Percentiles rank a stretch among this genome's conserved stretches.
These are phyloP conservation scores for Diaporthe nobilis DNA, from an alignment of 2,329 filamentous ascomycete genomes.

Conservation along the genomic window DNA sequence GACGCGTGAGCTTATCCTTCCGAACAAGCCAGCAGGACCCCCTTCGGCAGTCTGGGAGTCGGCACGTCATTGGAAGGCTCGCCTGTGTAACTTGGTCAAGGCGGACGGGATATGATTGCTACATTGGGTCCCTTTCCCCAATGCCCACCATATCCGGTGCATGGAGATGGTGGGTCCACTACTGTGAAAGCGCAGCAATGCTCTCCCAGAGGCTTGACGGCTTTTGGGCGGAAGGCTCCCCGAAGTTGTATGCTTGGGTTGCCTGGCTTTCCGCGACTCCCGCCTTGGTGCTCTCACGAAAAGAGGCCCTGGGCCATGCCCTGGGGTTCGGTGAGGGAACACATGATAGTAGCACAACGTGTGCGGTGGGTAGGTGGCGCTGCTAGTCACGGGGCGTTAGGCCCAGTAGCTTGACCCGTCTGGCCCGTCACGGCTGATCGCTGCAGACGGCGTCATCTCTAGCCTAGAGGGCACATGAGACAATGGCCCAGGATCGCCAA, in stretches of 20 bases:
- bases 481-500: constrained; percentile 17
- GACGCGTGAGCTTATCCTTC: neutral
- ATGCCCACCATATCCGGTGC: neutral
- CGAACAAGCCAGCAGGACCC: neutral
- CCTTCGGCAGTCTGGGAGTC: constrained; percentile 1
- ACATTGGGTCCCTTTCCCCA: neutral
- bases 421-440: constrained; percentile 17
- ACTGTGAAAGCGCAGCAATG: neutral
- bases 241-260: neutral
- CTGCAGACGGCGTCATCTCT: constrained; percentile 19
- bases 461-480: neutral
- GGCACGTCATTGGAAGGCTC: neutral
- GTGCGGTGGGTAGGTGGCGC: constrained; percentile 8
- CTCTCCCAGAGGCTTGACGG: neutral
- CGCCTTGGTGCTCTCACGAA: neutral
- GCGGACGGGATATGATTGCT: neutral
- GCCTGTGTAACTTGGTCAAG: neutral
- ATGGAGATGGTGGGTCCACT: neutral
- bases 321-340: constrained; percentile 15
- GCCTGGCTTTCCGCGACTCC: constrained; percentile 15
- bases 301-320: neutral
- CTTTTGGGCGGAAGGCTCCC: neutral
- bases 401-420: constrained; percentile 14
- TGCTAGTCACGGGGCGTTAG: constrained; percentile 13
- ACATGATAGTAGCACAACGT: constrained; percentile 26